phyloP scores from a whole-genome alignment of 1,284 basidiomycete species.

The Fomitopsis palustris region DNA sequence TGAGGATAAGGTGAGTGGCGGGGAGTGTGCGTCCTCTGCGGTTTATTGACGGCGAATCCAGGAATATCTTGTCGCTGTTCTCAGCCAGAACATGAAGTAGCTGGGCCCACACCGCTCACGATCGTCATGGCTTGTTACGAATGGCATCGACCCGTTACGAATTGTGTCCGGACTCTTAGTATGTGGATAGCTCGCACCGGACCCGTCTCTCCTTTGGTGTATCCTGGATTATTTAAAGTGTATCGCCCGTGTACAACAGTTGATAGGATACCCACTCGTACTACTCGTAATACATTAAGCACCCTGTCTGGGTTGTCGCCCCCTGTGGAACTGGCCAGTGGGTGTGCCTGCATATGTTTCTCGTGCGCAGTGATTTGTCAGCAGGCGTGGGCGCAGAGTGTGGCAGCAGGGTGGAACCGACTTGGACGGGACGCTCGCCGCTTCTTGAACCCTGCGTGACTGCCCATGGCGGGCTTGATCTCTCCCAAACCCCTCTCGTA shows the following conservation, averaged over 20 bases:
- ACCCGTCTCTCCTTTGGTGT: not conserved
- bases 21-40: not conserved
- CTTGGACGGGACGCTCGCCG: not conserved
- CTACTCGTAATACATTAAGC: not conserved
- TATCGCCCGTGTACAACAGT: not conserved
- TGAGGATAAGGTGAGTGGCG: slow-evolving; percentile 55
- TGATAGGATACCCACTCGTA: not conserved
- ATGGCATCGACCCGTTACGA: not conserved
- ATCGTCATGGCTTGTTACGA: not conserved
- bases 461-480: slow-evolving; percentile 51
- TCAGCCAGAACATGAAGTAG: slow-evolving; percentile 11
- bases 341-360: not conserved
- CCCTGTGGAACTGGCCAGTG: not conserved
- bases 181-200: not conserved
- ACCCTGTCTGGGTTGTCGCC: not conserved
- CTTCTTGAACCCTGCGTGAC: slow-evolving; percentile 1
- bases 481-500: slow-evolving; percentile 66
- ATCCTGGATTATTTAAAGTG: not conserved
- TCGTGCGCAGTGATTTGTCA: not conserved
- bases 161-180: not conserved
- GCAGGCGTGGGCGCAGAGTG: not conserved
- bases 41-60: not conserved
- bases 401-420: not conserved
- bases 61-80: slow-evolving; percentile 23
- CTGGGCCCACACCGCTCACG: not conserved